phyloP scores from a whole-genome alignment of 495 filamentous ascomycete genomes.

The Cryomyces minteri region DNA sequence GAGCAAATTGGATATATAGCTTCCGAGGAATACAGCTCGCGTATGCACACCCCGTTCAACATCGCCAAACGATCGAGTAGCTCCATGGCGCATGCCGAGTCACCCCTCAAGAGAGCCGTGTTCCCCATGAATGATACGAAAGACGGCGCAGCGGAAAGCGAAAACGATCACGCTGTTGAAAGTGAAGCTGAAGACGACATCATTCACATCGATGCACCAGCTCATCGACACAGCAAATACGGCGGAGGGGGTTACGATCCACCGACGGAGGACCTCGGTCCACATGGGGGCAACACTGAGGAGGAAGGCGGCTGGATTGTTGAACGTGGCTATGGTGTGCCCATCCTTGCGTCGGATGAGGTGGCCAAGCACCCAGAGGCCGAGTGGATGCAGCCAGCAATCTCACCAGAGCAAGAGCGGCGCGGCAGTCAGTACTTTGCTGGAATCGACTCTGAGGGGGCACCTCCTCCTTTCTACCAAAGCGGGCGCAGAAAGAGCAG shows the following conservation, averaged over 20 bases:
- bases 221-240: slow-evolving; percentile 39
- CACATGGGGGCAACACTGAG: slow-evolving; percentile 27
- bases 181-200: slow-evolving; percentile 36
- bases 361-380: slow-evolving; percentile 55
- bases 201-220: slow-evolving; percentile 65
- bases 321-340: slow-evolving; percentile 38
- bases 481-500: slow-evolving; percentile 20
- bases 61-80: slow-evolving; percentile 20
- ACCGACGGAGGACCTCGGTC: slow-evolving; percentile 24
- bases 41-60: slow-evolving; percentile 44
- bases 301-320: slow-evolving; percentile 29
- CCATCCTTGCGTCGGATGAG: slow-evolving; percentile 86
- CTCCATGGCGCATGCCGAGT: slow-evolving; percentile 33
- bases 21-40: slow-evolving; percentile 56
- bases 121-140: slow-evolving; percentile 23
- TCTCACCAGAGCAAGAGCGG: slow-evolving; percentile 47
- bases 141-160: slow-evolving; percentile 6
- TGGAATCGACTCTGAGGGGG: slow-evolving; percentile 18
- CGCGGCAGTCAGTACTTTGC: slow-evolving; percentile 39
- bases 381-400: slow-evolving; percentile 49
- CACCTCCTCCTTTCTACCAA: slow-evolving; percentile 2
- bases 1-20: slow-evolving; percentile 63
- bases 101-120: slow-evolving; percentile 35
- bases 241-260: slow-evolving; percentile 29
- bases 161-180: slow-evolving; percentile 17